Base-by-base conservation (phyloP, 495 filamentous ascomycete species). In the Penicillium canariense region DNA sequence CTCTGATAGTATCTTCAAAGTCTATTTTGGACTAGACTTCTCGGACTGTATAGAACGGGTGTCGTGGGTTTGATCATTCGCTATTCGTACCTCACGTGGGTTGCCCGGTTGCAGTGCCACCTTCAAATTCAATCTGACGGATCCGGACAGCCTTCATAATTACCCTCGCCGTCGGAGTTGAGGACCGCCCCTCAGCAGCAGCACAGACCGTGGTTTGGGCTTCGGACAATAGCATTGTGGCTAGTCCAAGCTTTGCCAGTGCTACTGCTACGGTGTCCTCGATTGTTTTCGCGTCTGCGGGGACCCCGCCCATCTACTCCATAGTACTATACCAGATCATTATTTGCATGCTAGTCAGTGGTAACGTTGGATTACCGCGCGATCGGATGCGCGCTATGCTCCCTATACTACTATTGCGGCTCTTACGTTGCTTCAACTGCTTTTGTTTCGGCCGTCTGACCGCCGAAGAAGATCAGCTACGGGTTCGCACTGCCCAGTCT, bases 331-430 rank as follows among this genome's bases (percentile, higher is more conserved):
- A 68, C 72, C 42, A 82, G 82, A 59, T 76, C 86, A 1, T 73
- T 90, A 7, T 10, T 71, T 3, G 55, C 70, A 48, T 69, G 68
- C 44, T 69, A 72, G 25, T 31, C 49, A 18, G 77, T 79, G 18
- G 56, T 80, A 39, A 80, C 81, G 5, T 81, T 76, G 39, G 76
- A 89, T 34, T 91, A 92, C 66, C 81, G 83, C 28, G 50, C 84
- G 25, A 83, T 86, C 14, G 85, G 83, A 9, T 74, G 77, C 3
- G 71, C 90, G 5, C 79, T 91, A 39, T 92, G 90, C 71, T 74
- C 90, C 5, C 79, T 91, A 39, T 92, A 91, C 71, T 74, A 71
- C 57, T 92, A 80, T 68, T 85, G 84, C 28, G 89, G 89, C 5
- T 70, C 67, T 0, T 76, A 77, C 17, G 88, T 92, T 40, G 65